Percentiles rank a stretch among this genome's conserved stretches.
These are phyloP conservation scores for Decorospora gaudefroyi DNA, from an alignment of 2,329 filamentous ascomycete species.

Conservation along the genomic window DNA sequence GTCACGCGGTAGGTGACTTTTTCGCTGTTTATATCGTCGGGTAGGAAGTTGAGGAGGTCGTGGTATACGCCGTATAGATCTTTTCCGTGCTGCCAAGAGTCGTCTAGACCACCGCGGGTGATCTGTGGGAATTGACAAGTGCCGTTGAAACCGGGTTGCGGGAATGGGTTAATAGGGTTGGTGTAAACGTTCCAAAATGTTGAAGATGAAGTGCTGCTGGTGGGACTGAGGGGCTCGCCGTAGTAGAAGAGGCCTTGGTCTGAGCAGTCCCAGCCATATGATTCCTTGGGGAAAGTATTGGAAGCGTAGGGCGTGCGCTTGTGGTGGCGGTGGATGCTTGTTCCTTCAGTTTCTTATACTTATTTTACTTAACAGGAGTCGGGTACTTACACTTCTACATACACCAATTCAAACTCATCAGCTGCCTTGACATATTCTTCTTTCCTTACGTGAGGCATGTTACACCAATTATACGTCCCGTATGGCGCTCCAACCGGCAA, in stretches of 20 bases:
- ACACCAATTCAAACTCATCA: constrained; percentile 66
- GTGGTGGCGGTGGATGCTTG: constrained; percentile 74
- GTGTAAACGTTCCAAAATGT: constrained; percentile 70
- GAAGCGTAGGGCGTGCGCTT: constrained; percentile 80
- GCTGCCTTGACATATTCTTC: constrained; percentile 64
- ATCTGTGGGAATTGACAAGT: constrained; percentile 83
- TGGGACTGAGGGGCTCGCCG: constrained; percentile 59
- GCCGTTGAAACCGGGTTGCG: constrained; percentile 68
- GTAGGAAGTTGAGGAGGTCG: constrained; percentile 69
- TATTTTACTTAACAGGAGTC: background rate
- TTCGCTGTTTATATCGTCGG: constrained; percentile 50
- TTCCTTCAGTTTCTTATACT: background rate
- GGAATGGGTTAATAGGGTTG: constrained; percentile 68
- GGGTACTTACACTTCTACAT: constrained; percentile 70
- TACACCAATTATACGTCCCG: constrained; percentile 78
- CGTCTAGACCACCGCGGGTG: constrained; percentile 69
- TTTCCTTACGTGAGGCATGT: constrained; percentile 80
- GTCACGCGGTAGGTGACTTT: constrained; percentile 71
- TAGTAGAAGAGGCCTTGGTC: constrained; percentile 73
- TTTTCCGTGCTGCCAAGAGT: constrained; percentile 75
- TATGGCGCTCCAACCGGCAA: constrained; percentile 60
- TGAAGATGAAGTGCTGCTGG: constrained; percentile 55
- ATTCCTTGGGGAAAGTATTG: constrained; percentile 76
- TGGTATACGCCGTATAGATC: constrained; percentile 79
- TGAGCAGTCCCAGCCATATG: constrained; percentile 73